phyloP scores from a whole-genome alignment of 805 yeast genomes.

The Nakazawaea siamensis region DNA sequence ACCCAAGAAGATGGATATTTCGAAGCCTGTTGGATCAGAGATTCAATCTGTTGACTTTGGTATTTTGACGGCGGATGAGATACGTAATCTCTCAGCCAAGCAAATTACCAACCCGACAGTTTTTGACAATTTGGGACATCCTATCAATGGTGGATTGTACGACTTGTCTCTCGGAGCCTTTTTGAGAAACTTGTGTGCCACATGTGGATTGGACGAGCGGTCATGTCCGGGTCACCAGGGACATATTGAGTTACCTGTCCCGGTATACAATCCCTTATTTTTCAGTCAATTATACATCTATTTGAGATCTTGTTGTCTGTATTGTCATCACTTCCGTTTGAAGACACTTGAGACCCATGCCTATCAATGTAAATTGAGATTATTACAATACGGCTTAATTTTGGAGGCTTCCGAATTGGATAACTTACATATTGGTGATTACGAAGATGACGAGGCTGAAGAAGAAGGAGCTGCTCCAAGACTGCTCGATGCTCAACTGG shows the following conservation, averaged over 20 bases:
- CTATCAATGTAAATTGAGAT: conserved; percentile 65
- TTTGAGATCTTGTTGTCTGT: conserved; percentile 78
- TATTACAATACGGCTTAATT: conserved; percentile 83
- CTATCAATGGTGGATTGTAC: conserved; percentile 87
- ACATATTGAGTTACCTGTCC: conserved; percentile 92
- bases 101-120: conserved; percentile 94
- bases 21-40: conserved; percentile 94
- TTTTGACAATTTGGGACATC: conserved; percentile 95
- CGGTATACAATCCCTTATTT: conserved; percentile 91
- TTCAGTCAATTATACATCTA: conserved; percentile 85
- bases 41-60: conserved; percentile 90
- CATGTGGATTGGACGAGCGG: conserved; percentile 92
- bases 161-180: conserved; percentile 96
- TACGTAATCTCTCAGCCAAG: conserved; percentile 82
- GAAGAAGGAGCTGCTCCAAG: conserved; percentile 21
- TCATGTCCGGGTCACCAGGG: conserved; percentile 98
- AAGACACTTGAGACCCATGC: conserved; percentile 63
- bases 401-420: conserved; percentile 73
- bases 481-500: conserved; percentile 27
- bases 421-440: conserved; percentile 35
- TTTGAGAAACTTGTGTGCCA: conserved; percentile 77
- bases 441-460: conserved; percentile 32
- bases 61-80: conserved; percentile 72
- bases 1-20: conserved; percentile 67
- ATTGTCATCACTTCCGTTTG: conserved; percentile 81